These are phyloP conservation scores for Lactifluus hygrophoroides DNA, from an alignment of 768 basidiomycete species.

Conservation along the genomic window DNA sequence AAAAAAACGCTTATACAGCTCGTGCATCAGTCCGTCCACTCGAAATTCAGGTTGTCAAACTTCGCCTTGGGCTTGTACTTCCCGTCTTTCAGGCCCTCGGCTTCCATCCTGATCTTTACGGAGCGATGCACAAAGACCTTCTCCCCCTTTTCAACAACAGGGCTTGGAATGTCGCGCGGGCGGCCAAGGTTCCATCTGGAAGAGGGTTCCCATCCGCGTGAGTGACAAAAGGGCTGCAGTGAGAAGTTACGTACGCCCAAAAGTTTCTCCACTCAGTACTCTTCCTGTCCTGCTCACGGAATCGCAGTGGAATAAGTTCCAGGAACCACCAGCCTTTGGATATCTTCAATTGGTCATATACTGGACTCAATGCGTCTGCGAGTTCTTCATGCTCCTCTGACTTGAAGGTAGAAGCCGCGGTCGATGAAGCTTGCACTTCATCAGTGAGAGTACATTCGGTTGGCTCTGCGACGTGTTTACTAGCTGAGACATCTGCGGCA, in stretches of 20 bases:
- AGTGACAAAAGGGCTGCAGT: background rate
- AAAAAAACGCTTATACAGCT: too few relatives aligned
- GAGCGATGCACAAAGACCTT: slow-evolving; percentile 2
- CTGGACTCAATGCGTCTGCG: slow-evolving; percentile 41
- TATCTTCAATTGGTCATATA: slow-evolving; percentile 50
- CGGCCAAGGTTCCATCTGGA: slow-evolving; percentile 1
- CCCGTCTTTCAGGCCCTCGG: slow-evolving; percentile 22
- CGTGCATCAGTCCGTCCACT: slow-evolving; percentile 22
- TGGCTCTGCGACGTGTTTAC: background rate
- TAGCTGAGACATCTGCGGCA: background rate
- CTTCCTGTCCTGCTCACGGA: background rate
- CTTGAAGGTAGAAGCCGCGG: slow-evolving; percentile 22
- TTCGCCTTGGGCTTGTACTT: slow-evolving; percentile 28
- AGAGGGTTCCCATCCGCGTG: background rate
- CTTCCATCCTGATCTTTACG: slow-evolving; percentile 8
- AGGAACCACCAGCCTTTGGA: slow-evolving; percentile 55
- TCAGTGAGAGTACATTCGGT: slow-evolving; percentile 19
- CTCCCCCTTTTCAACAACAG: background rate
- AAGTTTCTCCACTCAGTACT: background rate
- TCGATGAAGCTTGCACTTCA: slow-evolving; percentile 9
- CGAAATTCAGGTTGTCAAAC: slow-evolving; percentile 16
- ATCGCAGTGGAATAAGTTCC: slow-evolving; percentile 34
- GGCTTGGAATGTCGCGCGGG: background rate
- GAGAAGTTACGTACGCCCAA: slow-evolving; percentile 4
- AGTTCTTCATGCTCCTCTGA: slow-evolving; percentile 58